Evolutionary conservation across 768 basidiomycete genomes (phyloP), one percentile per base, ranked within the genome.

Genomic region (Cystobasidium ongulense): DNA sequence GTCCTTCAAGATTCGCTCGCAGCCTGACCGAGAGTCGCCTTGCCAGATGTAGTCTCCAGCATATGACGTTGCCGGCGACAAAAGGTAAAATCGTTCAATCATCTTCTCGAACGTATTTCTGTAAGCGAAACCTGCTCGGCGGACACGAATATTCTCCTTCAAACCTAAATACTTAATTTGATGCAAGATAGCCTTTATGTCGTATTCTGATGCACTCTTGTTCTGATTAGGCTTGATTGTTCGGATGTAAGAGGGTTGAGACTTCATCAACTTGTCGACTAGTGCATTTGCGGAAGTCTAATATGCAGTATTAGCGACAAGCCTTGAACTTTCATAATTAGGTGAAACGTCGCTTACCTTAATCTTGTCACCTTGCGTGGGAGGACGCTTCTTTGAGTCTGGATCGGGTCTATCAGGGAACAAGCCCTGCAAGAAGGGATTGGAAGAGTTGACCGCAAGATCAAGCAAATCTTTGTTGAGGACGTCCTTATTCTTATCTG

Each of bases 401-500:
- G 93, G 92, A 80, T 99, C 96, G 0, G 92, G 90, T 17, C 93
- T 87, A 77, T 98, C 95, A 0, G 91, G 89, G 85, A 99, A 99
- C 1, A 99, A 81, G 0, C 84, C 84, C 79, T 93, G 92, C 74
- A 99, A 79, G 85, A 98, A 99, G 54, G 85, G 82, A 79, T 97
- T 94, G 17, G 86, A 84, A 76, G 90, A 92, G 53, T 84, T 83
- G 5, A 87, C 90, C 70, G 98, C 84, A 53, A 98, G 86, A 78
- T 99, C 95, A 70, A 98, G 84, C 21, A 98, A 83, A 80, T 98
- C 96, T 81, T 97, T 98, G 82, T 93, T 86, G 64, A 99, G 85
- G 0, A 92, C 87, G 79, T 99, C 96, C 85, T 99, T 99, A 85
- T 99, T 99, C 86, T 99, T 99, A 82, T 99, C 96, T 18, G 96